Conservation (phyloP, 345 rosid species). For the Aquilaria yunnanensis region DNA sequence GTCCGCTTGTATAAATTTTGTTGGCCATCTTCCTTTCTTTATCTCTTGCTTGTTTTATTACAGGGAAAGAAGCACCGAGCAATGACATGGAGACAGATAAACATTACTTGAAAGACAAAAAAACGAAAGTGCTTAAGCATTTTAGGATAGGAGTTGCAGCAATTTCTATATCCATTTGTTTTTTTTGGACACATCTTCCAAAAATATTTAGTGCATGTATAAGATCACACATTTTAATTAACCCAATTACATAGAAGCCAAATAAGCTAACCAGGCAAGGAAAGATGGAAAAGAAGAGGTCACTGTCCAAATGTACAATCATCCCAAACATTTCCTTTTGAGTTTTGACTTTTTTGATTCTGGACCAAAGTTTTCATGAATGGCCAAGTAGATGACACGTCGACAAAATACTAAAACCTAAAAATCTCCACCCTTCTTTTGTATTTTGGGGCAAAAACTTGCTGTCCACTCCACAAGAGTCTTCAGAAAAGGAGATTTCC, state of each 20-base stretch:
- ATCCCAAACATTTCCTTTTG: conserved; percentile 1
- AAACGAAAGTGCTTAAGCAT: too few relatives aligned
- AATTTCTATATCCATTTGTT: too few relatives aligned
- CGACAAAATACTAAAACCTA: neutral
- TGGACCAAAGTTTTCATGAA: neutral
- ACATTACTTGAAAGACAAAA: too few relatives aligned
- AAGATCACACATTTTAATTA: too few relatives aligned
- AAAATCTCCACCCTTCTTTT: conserved; percentile 7
- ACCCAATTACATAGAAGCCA: neutral
- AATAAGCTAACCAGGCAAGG: neutral
- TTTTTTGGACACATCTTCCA: too few relatives aligned
- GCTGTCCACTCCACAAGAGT: neutral
- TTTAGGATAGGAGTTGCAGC: too few relatives aligned
- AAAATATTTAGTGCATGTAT: too few relatives aligned
- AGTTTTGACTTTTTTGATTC: conserved; percentile 15
- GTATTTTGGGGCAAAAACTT: neutral
- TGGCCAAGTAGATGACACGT: conserved; percentile 19
- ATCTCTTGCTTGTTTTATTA: too few relatives aligned
- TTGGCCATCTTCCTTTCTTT: too few relatives aligned
- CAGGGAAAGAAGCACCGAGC: too few relatives aligned
- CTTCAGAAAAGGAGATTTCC: neutral
- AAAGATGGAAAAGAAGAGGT: conserved; percentile 2
- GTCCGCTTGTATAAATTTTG: too few relatives aligned
- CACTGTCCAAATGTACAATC: neutral
- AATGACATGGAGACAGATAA: too few relatives aligned